A percentile compares a stretch with the other conserved stretches of the same genome.
Evolutionary conservation across 208 protist species (phyloP).

Genomic region (Angomonas ambiguus): DNA sequence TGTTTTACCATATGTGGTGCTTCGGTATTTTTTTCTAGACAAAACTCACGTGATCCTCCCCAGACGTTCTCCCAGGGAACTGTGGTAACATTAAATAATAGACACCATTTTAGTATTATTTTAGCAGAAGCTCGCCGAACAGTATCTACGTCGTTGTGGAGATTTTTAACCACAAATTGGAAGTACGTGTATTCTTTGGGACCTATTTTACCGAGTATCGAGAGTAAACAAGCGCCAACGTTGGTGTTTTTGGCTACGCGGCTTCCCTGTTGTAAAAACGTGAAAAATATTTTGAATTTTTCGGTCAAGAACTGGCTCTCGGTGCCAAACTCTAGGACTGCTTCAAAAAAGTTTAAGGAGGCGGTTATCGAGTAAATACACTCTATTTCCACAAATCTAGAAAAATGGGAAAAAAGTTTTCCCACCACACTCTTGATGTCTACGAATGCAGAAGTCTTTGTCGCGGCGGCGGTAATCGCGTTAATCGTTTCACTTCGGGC

Average conservation of each 20-base stretch:
- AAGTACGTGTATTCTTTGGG: neutral
- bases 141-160: neutral
- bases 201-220: constrained; percentile 4
- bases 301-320: neutral
- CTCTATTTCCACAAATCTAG: neutral
- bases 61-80: neutral
- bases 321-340: neutral
- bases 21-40: neutral
- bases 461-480: neutral
- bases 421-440: neutral
- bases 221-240: neutral
- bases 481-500: neutral
- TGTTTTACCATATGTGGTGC: neutral
- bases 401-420: neutral
- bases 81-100: neutral
- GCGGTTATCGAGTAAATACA: neutral
- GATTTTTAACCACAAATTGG: neutral
- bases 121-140: neutral
- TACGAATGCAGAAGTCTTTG: neutral
- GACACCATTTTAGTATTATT: constrained; percentile 7
- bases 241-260: neutral
- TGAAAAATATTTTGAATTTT: neutral
- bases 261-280: neutral
- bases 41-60: neutral
- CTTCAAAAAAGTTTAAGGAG: neutral